Conservation (phyloP, 2,329 filamentous ascomycete genomes). For the Microdochium bolleyi region DNA sequence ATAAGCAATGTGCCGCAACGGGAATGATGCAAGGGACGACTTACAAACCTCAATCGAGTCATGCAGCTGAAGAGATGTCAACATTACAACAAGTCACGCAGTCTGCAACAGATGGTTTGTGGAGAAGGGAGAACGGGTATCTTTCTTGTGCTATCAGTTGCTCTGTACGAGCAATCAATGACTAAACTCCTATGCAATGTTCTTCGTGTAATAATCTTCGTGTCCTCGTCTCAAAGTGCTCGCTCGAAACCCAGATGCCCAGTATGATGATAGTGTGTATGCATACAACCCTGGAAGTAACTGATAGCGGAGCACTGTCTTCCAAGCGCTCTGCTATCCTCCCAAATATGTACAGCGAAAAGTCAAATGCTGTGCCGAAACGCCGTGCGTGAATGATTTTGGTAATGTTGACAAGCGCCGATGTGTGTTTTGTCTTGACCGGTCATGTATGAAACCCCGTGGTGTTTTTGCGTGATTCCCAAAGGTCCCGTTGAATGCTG, state of each 20-base stretch:
- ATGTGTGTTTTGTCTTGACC: background rate
- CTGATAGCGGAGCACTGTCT: background rate
- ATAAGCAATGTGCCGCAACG: too few relatives aligned
- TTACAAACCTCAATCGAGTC: too few relatives aligned
- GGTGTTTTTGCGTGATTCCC: background rate
- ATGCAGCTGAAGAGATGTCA: too few relatives aligned
- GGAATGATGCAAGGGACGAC: too few relatives aligned
- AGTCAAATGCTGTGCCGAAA: background rate
- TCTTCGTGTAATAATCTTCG: background rate
- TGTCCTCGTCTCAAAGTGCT: background rate
- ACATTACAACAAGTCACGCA: background rate
- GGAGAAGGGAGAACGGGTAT: background rate
- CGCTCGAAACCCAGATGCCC: background rate
- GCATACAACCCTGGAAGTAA: background rate
- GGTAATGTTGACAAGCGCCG: background rate
- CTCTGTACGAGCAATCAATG: background rate
- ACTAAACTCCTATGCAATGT: background rate
- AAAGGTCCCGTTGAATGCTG: background rate
- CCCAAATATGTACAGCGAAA: background rate
- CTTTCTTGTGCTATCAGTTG: background rate
- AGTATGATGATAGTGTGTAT: background rate
- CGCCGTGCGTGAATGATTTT: background rate
- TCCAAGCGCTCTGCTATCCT: background rate
- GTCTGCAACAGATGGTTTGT: background rate
- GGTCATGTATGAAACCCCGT: background rate